Evolutionary conservation across 1,139 yeast species (phyloP).

Genomic region (Sugiyamaella paludigena): DNA sequence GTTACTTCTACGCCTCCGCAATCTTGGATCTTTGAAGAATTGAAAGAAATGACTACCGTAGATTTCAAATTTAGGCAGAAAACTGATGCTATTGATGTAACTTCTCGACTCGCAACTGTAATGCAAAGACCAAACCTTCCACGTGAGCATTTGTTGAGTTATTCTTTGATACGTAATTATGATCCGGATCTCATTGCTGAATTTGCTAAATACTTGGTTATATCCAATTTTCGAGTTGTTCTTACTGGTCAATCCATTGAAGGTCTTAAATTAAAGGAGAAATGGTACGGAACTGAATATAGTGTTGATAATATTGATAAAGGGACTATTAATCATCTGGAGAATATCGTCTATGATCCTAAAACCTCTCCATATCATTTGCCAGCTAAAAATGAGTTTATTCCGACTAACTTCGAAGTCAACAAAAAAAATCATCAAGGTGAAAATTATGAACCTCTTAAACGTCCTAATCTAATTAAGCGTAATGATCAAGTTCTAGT

Average conservation of each 20-base stretch:
- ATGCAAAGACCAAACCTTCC: slow-evolving; percentile 59
- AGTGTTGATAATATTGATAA: slow-evolving; percentile 47
- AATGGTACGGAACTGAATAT: slow-evolving; percentile 92
- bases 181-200: slow-evolving; percentile 53
- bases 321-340: slow-evolving; percentile 41
- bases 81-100: slow-evolving; percentile 58
- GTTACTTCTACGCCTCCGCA: slow-evolving; percentile 57
- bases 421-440: slow-evolving; percentile 41
- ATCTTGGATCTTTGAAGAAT: slow-evolving; percentile 51
- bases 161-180: slow-evolving; percentile 57
- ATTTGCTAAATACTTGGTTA: slow-evolving; percentile 51
- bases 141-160: slow-evolving; percentile 56
- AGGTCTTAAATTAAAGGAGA: slow-evolving; percentile 51
- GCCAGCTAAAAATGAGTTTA: slow-evolving; percentile 73
- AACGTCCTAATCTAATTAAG: slow-evolving; percentile 50
- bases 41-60: slow-evolving; percentile 47
- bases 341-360: slow-evolving; percentile 34
- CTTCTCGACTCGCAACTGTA: slow-evolving; percentile 48
- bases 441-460: slow-evolving; percentile 34
- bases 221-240: slow-evolving; percentile 60
- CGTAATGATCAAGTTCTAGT: slow-evolving; percentile 47
- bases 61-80: slow-evolving; percentile 69
- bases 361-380: slow-evolving; percentile 48
- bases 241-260: slow-evolving; percentile 44
- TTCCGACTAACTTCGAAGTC: slow-evolving; percentile 73